A percentile compares a stretch with the other conserved stretches of the same genome.
These are phyloP conservation scores for Murraya paniculata DNA, from an alignment of 345 rosid genomes.

Conservation along the genomic window DNA sequence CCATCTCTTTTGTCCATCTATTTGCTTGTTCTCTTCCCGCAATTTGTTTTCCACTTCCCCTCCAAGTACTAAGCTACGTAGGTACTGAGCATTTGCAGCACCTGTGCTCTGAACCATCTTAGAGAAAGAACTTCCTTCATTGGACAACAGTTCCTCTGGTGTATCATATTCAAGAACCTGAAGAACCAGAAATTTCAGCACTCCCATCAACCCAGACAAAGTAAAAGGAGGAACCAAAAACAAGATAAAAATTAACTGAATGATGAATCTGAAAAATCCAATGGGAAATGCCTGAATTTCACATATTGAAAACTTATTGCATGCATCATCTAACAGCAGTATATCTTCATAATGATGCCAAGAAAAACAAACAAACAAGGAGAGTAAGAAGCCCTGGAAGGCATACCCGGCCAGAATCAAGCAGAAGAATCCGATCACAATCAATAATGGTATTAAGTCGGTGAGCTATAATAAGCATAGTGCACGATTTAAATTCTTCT, in stretches of 20 bases:
- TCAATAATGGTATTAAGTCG: slow-evolving; percentile 96
- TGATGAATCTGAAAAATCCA: background rate
- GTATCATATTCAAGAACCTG: slow-evolving; percentile 87
- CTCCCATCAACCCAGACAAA: slow-evolving; percentile 1
- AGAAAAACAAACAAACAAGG: background rate
- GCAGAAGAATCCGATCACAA: slow-evolving; percentile 85
- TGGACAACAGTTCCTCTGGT: slow-evolving; percentile 73
- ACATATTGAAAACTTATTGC: background rate
- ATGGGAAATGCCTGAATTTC: background rate
- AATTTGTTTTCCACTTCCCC: slow-evolving; percentile 43
- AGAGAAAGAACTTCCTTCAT: slow-evolving; percentile 78
- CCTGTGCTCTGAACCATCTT: slow-evolving; percentile 99
- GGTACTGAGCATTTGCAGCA: slow-evolving; percentile 88
- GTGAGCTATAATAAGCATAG: slow-evolving; percentile 97
- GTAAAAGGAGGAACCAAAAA: background rate
- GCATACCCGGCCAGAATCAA: slow-evolving; percentile 86
- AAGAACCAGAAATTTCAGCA: background rate
- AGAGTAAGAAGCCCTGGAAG: background rate
- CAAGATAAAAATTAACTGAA: background rate
- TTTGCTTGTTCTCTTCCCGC: slow-evolving; percentile 37
- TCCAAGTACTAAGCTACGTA: slow-evolving; percentile 67
- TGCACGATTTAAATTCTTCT: slow-evolving; percentile 93
- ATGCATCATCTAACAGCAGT: background rate
- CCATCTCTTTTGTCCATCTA: slow-evolving; percentile 73
- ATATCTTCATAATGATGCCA: background rate